These are phyloP conservation scores for Metschnikowia orientalis DNA, from an alignment of 805 yeast species.

Conservation along the genomic window DNA sequence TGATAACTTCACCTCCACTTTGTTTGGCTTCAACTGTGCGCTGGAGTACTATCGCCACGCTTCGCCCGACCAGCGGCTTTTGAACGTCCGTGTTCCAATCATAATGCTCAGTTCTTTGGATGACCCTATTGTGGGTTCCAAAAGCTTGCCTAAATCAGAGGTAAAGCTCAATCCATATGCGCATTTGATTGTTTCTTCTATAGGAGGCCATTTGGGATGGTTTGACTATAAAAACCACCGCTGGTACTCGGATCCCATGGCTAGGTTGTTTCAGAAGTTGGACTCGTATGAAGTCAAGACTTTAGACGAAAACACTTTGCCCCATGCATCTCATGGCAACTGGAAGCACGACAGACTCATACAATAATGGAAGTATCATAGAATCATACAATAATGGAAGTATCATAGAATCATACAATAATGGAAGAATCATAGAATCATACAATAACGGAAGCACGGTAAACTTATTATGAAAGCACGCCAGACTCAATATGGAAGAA, in stretches of 20 bases:
- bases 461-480: no score
- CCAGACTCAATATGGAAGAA: no score
- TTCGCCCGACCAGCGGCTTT: constrained; percentile 54
- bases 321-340: constrained; percentile 24
- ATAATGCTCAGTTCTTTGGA: constrained; percentile 58
- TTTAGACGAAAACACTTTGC: constrained; percentile 19
- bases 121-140: constrained; percentile 61
- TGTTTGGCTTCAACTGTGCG: constrained; percentile 61
- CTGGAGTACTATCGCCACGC: constrained; percentile 62
- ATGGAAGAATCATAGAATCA: neutral
- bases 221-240: constrained; percentile 29
- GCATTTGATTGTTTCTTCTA: constrained; percentile 50
- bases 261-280: constrained; percentile 31
- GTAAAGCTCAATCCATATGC: constrained; percentile 54
- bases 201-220: constrained; percentile 72
- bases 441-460: no score
- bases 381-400: neutral
- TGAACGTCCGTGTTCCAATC: constrained; percentile 57
- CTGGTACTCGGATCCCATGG: constrained; percentile 39
- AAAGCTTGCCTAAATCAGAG: constrained; percentile 49
- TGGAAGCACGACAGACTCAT: constrained; percentile 35
- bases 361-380: neutral
- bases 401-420: neutral
- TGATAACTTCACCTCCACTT: constrained; percentile 52
- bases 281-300: constrained; percentile 23